Evolutionary conservation across 2,329 filamentous ascomycete species (phyloP).

Genomic region (Pestalotiopsis sp.): DNA sequence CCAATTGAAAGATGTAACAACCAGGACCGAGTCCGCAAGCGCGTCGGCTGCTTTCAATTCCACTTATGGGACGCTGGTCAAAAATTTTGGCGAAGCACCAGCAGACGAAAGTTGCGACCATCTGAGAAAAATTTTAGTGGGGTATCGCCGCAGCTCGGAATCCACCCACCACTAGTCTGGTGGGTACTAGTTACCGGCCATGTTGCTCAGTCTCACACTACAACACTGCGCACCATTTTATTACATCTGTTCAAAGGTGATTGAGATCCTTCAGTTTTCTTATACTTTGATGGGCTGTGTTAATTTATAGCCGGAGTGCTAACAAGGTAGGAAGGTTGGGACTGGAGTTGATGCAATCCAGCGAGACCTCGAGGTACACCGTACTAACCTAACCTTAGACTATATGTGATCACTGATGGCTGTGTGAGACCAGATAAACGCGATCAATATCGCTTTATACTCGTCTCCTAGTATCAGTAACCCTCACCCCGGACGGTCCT

Average conservation of each 20-base stretch:
- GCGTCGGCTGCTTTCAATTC: neutral
- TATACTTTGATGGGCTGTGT: no score
- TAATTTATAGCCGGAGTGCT: no score
- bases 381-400: no score
- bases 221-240: neutral
- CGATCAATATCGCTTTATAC: no score
- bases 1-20: neutral
- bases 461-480: neutral
- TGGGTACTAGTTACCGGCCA: neutral
- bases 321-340: no score
- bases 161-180: neutral
- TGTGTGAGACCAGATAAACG: no score
- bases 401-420: no score
- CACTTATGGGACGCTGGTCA: neutral
- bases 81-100: neutral
- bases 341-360: no score
- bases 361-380: no score
- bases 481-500: conserved; percentile 25
- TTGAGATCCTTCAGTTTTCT: no score
- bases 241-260: no score
- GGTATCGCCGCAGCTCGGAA: neutral
- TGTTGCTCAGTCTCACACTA: neutral
- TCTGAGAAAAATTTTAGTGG: conserved; percentile 10
- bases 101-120: neutral
- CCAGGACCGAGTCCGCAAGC: neutral